phyloP scores from a whole-genome alignment of 306 rosid species.

The Sechiopsis laciniata region DNA sequence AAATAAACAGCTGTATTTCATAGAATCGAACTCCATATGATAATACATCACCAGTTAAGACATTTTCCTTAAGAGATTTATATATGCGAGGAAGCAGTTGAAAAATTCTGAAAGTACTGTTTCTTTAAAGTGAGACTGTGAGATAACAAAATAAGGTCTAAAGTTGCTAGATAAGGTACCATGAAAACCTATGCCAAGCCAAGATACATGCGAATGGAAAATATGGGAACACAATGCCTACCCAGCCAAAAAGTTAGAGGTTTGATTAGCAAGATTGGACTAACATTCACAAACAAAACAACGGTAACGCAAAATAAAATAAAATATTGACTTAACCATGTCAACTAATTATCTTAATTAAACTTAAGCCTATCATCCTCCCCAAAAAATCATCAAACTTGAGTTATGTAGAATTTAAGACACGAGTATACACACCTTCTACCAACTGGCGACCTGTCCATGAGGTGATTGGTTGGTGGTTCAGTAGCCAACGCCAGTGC shows the following conservation, averaged over 20 bases:
- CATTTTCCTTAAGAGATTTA: background rate
- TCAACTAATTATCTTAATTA: background rate
- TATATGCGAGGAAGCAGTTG: background rate
- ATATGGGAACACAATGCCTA: background rate
- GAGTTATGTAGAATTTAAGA: background rate
- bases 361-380: background rate
- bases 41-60: background rate
- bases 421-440: conserved; percentile 55
- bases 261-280: too few species aligned
- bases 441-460: conserved; percentile 76
- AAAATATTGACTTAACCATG: too few species aligned
- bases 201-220: too few species aligned
- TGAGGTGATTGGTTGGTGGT: conserved; percentile 89
- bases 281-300: too few species aligned
- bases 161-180: background rate
- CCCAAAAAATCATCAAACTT: background rate
- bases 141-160: background rate
- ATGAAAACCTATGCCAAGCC: background rate
- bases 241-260: too few species aligned
- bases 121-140: too few species aligned
- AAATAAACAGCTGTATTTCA: conserved; percentile 13
- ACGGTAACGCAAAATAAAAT: too few species aligned
- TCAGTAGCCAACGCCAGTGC: conserved; percentile 96
- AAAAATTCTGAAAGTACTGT: too few species aligned
- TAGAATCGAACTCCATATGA: background rate